Base-by-base conservation (phyloP, 106 monocot species). In the Dendrobium nobile region DNA sequence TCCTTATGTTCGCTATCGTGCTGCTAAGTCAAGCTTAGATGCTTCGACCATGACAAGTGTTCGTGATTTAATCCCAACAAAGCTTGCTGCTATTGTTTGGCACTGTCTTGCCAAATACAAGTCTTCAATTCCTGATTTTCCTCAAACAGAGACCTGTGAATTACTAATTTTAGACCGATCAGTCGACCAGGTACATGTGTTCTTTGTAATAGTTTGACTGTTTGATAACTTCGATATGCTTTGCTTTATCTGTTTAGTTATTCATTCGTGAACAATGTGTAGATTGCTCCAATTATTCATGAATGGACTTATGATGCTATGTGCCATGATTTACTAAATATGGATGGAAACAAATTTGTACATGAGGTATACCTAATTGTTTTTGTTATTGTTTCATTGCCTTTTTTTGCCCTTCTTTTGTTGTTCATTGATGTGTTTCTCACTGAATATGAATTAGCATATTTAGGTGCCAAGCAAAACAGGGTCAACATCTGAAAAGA, bases 241-340 rank as follows among this genome's bases (percentile, higher is more conserved):
- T 61, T 56, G 15, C 59, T 41, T 8, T 10, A 70, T 26, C 42
- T 45, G 2, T 85, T 73, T 68, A 17, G 42, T 55, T 73, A 7
- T 5, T 51, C 26, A 22, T 78, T 64, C 44, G 40, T 70, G 28
- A 54, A 41, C 31, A 19, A 22, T 80, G 1, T 75, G 40, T 75
- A 99, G 99, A 95, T 99, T 88, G 91, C 99, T 67, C 95, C 99
- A 27, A 80, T 99, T 47, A 99, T 99, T 31, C 99, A 99, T 83
- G 99, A 99, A 76, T 99, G 99, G 99, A 99, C 99, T 0, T 99
- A 99, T 87, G 99, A 99, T 85, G 99, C 99, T 47, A 99, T 99
- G 99, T 99, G 99, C 73, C 99, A 90, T 86, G 99, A 99, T 87
- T 85, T 99, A 55, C 79, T 99, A 48, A 86, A 90, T 79, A 93